These are phyloP conservation scores for Limonomyces culmigenus DNA, from an alignment of 1,284 basidiomycete genomes.

Conservation along the genomic window DNA sequence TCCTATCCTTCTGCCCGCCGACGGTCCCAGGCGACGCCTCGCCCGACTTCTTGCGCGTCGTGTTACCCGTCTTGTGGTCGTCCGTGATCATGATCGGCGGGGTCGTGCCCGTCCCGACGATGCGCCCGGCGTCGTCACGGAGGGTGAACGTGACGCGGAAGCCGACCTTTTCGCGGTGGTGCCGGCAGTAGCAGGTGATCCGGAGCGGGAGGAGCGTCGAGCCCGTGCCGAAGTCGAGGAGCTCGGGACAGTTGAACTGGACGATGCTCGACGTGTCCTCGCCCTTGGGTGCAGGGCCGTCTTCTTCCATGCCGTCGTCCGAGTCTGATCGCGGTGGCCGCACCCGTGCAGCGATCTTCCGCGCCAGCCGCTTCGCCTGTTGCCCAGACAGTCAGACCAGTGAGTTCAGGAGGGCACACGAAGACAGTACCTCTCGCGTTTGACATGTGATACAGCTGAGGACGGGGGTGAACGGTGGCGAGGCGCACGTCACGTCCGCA, in stretches of 20 bases:
- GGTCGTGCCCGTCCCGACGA: constrained; percentile 74
- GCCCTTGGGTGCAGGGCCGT: constrained; percentile 22
- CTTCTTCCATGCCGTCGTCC: constrained; percentile 34
- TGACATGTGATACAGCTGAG: constrained; percentile 75
- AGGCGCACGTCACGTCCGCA: constrained; percentile 55
- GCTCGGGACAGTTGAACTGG: constrained; percentile 90
- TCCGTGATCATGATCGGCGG: constrained; percentile 98
- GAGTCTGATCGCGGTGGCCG: constrained; percentile 62
- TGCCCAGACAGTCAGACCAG: background rate
- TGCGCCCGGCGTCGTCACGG: constrained; percentile 63
- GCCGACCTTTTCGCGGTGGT: constrained; percentile 94
- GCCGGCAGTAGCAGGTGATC: constrained; percentile 97
- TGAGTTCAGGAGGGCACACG: background rate
- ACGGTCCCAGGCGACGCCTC: background rate
- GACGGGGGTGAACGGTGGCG: constrained; percentile 63
- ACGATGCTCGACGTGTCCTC: constrained; percentile 77
- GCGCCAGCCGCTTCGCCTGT: constrained; percentile 75
- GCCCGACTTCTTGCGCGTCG: constrained; percentile 9
- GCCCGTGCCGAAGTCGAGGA: constrained; percentile 81
- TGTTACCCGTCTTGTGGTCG: constrained; percentile 75
- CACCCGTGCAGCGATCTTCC: constrained; percentile 68
- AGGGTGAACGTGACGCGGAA: constrained; percentile 89
- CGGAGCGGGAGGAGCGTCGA: constrained; percentile 83
- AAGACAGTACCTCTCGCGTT: constrained; percentile 51
- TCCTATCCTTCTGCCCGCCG: background rate